Evolutionary conservation across 441 rosid species (phyloP).

Genomic region (Adansonia rubrostipa): DNA sequence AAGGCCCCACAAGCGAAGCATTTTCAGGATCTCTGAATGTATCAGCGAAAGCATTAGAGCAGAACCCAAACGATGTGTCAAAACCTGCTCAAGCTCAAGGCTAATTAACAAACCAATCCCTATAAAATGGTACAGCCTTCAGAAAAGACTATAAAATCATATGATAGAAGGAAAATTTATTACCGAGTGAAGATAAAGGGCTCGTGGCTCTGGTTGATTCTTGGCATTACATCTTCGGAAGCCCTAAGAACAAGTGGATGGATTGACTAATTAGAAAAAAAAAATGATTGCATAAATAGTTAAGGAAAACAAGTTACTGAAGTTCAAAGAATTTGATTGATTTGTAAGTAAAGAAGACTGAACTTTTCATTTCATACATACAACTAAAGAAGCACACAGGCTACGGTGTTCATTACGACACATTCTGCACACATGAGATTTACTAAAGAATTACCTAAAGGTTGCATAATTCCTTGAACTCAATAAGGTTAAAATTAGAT

Average conservation of each 20-base stretch:
- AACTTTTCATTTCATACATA: neutral
- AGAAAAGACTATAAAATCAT: neutral
- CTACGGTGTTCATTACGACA: neutral
- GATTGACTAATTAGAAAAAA: neutral
- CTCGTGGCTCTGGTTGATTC: slow-evolving; percentile 46
- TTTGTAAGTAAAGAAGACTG: neutral
- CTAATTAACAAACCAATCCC: slow-evolving; percentile 8
- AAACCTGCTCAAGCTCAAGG: slow-evolving; percentile 49
- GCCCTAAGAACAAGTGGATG: slow-evolving; percentile 40
- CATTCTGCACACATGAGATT: neutral
- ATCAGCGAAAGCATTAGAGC: slow-evolving; percentile 60
- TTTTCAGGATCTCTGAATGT: slow-evolving; percentile 63
- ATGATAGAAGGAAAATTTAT: slow-evolving; percentile 21
- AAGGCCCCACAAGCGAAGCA: slow-evolving; percentile 62
- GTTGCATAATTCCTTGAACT: neutral
- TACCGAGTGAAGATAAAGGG: slow-evolving; percentile 68
- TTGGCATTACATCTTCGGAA: slow-evolving; percentile 48
- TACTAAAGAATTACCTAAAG: slow-evolving; percentile 2
- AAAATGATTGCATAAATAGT: neutral
- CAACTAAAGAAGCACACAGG: neutral
- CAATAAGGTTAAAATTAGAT: neutral
- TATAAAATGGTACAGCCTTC: neutral
- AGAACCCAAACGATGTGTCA: slow-evolving; percentile 68
- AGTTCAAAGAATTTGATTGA: neutral
- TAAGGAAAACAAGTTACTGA: neutral